These are phyloP conservation scores for Colletotrichum lindemuthianum DNA, from an alignment of 2,329 filamentous ascomycete genomes.

Conservation along the genomic window DNA sequence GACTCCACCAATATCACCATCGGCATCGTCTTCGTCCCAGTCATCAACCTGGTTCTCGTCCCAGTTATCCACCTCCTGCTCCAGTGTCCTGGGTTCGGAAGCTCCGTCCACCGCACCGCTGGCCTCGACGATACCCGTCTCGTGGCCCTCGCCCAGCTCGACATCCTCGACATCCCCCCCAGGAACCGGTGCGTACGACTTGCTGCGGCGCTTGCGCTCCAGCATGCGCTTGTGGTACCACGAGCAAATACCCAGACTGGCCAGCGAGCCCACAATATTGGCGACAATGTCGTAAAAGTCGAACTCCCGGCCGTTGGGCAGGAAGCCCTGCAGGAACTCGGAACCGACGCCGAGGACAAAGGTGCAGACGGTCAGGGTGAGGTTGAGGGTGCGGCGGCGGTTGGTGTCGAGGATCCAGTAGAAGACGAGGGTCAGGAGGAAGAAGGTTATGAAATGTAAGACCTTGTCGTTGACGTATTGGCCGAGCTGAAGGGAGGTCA, in stretches of 20 bases:
- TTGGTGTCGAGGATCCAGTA: conserved; percentile 98
- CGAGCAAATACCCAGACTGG: conserved; percentile 77
- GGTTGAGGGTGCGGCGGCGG: conserved; percentile 83
- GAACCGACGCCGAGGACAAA: conserved; percentile 75
- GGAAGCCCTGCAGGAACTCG: conserved; percentile 78
- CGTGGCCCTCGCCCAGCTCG: conserved; percentile 80
- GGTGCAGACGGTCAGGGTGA: conserved; percentile 85
- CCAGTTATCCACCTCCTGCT: conserved; percentile 92
- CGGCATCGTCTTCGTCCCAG: conserved; percentile 64
- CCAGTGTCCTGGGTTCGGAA: conserved; percentile 58
- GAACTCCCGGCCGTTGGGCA: conserved; percentile 77
- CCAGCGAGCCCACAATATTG: conserved; percentile 82
- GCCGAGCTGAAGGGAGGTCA: conserved; percentile 70
- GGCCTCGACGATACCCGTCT: conserved; percentile 66
- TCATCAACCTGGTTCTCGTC: conserved; percentile 80
- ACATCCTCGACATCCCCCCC: conserved; percentile 74
- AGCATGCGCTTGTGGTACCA: conserved; percentile 98
- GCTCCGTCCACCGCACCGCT: conserved; percentile 39
- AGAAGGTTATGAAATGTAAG: conserved; percentile 89
- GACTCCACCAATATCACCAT: conserved; percentile 41
- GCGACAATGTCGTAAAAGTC: conserved; percentile 89
- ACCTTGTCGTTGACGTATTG: conserved; percentile 84
- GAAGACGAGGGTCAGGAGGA: conserved; percentile 85
- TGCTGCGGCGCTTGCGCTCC: conserved; percentile 80
- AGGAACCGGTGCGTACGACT: conserved; percentile 76